phyloP scores from a whole-genome alignment of 208 protist genomes.

The Kentomonas sorsogonicus region DNA sequence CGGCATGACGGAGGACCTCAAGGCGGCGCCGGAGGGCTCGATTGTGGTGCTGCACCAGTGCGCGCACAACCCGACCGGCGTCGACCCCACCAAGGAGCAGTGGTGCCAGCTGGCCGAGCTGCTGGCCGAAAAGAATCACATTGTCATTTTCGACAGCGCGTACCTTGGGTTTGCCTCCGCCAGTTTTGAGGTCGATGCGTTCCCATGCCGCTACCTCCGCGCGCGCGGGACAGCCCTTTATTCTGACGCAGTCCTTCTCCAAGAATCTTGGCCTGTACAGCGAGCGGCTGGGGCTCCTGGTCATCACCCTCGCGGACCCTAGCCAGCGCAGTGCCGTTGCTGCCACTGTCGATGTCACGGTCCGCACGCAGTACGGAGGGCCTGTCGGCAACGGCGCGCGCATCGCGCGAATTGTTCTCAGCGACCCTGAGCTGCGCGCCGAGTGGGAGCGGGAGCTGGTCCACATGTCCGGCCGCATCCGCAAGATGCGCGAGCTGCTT shows the following conservation, averaged over 20 bases:
- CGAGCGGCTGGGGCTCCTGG: conserved; percentile 91
- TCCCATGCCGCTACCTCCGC: conserved; percentile 56
- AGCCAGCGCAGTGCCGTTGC: conserved; percentile 68
- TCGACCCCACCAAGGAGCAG: conserved; percentile 92
- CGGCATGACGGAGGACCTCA: conserved; percentile 62
- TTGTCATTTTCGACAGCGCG: conserved; percentile 93
- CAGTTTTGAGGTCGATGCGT: conserved; percentile 89
- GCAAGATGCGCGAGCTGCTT: conserved; percentile 49
- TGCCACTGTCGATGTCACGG: conserved; percentile 90
- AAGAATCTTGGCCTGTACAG: conserved; percentile 98
- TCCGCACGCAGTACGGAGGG: conserved; percentile 94
- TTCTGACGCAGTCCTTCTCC: conserved; percentile 92
- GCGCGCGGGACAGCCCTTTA: conserved; percentile 56
- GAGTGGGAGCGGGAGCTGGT: conserved; percentile 87
- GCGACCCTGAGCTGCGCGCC: conserved; percentile 45
- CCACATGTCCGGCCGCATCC: conserved; percentile 79
- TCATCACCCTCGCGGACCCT: conserved; percentile 55
- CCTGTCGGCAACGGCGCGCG: conserved; percentile 93
- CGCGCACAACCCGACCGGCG: conserved; percentile 98
- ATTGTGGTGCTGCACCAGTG: conserved; percentile 96
- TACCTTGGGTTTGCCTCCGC: conserved; percentile 96
- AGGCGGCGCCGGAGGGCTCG: conserved; percentile 51
- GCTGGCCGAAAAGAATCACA: conserved; percentile 55
- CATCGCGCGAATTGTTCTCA: conserved; percentile 89
- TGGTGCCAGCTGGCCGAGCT: conserved; percentile 89